These are phyloP conservation scores for Wakefieldia striispora DNA, from an alignment of 768 basidiomycete genomes.

Conservation along the genomic window DNA sequence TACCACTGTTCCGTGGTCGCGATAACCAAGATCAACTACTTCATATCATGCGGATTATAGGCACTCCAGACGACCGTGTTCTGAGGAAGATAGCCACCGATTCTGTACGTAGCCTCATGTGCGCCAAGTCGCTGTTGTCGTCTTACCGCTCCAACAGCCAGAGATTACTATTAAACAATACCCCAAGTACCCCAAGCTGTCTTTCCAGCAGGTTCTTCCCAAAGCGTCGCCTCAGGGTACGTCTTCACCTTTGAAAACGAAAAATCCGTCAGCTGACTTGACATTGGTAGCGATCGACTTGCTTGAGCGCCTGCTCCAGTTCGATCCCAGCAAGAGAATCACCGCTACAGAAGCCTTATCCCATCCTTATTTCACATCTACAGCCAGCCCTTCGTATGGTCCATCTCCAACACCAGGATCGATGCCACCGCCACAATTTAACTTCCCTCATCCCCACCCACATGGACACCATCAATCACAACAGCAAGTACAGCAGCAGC, in stretches of 20 bases:
- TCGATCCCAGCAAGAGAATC: conserved; percentile 90
- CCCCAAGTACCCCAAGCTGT: conserved; percentile 83
- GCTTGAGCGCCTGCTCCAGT: conserved; percentile 91
- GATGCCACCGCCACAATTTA: conserved; percentile 68
- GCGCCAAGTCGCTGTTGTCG: neutral
- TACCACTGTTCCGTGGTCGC: conserved; percentile 93
- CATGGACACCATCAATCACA: conserved; percentile 49
- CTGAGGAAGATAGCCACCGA: conserved; percentile 87
- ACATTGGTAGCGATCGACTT: conserved; percentile 72
- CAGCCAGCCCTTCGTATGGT: conserved; percentile 34
- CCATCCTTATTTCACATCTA: conserved; percentile 86
- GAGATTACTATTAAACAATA: conserved; percentile 83
- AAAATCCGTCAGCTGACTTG: conserved; percentile 2
- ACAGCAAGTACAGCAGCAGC: conserved; percentile 41
- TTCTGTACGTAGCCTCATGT: conserved; percentile 54
- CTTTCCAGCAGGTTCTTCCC: conserved; percentile 76
- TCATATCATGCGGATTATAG: conserved; percentile 96
- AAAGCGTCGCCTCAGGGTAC: conserved; percentile 84
- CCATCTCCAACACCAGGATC: conserved; percentile 44
- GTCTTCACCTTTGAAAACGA: neutral
- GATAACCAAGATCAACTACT: conserved; percentile 98
- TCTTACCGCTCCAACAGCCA: conserved; percentile 47
- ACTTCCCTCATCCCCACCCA: conserved; percentile 63
- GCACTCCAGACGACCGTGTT: conserved; percentile 87
- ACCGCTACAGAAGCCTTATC: conserved; percentile 88